phyloP scores from a whole-genome alignment of 2,329 filamentous ascomycete genomes.

The Thyridium curvatum region DNA sequence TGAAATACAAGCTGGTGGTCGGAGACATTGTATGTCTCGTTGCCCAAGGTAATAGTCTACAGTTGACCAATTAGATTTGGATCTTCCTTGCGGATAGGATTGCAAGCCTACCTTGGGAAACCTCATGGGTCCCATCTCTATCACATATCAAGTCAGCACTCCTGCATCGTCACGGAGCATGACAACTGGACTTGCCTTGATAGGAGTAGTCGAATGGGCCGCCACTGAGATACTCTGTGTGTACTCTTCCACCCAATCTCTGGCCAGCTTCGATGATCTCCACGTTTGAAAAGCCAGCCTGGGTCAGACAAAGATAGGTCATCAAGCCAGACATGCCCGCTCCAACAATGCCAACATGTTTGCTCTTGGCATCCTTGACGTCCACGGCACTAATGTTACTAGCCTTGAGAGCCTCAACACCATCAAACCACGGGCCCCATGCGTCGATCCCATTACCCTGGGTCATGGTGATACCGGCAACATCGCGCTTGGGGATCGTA shows the following conservation, averaged over 20 bases:
- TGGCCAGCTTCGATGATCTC: constrained; percentile 55
- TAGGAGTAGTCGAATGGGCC: constrained; percentile 59
- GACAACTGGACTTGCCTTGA: constrained; percentile 46
- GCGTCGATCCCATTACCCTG: constrained; percentile 40
- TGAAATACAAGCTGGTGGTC: constrained; percentile 62
- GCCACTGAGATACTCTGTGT: constrained; percentile 55
- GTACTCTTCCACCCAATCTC: constrained; percentile 57
- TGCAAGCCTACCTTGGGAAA: constrained; percentile 37
- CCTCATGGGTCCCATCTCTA: constrained; percentile 54
- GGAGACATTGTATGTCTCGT: constrained; percentile 50
- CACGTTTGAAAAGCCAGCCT: constrained; percentile 52
- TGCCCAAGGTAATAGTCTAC: constrained; percentile 38
- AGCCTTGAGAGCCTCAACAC: constrained; percentile 49
- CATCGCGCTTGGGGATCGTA: constrained; percentile 7
- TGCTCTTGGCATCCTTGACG: constrained; percentile 46
- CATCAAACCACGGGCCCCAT: constrained; percentile 59
- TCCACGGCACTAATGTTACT: constrained; percentile 47
- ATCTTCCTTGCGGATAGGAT: background rate
- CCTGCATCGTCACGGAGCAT: too few relatives aligned
- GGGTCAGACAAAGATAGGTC: constrained; percentile 44
- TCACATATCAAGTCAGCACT: background rate
- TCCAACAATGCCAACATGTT: constrained; percentile 57
- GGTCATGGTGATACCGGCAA: constrained; percentile 36
- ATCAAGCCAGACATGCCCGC: constrained; percentile 61
- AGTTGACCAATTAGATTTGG: background rate